Percentiles rank a stretch among this genome's conserved stretches.
Conservation (phyloP, 805 yeast genomes). For the Kluyveromyces siamensis region DNA sequence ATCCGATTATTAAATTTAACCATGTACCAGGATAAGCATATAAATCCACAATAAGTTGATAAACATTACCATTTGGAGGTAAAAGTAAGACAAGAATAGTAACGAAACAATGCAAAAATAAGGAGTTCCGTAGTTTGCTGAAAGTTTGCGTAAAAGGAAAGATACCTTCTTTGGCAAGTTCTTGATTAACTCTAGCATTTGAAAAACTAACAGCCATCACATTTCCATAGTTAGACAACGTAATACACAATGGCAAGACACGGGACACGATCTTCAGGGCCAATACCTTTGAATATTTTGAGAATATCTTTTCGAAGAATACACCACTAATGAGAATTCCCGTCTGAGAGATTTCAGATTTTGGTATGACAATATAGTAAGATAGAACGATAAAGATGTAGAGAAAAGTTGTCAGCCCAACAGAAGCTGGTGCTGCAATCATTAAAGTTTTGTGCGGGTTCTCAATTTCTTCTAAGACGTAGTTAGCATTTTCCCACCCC, state of each 20-base stretch:
- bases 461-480: constrained; percentile 48
- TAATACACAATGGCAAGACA: constrained; percentile 47
- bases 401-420: constrained; percentile 40
- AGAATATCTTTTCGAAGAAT: constrained; percentile 49
- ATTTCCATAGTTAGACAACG: constrained; percentile 55
- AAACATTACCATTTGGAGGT: constrained; percentile 58
- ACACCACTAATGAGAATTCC: constrained; percentile 60
- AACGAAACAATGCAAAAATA: constrained; percentile 46
- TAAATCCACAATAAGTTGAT: constrained; percentile 52
- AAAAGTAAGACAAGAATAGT: constrained; percentile 43
- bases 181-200: constrained; percentile 49
- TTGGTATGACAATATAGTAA: constrained; percentile 38
- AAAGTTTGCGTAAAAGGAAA: constrained; percentile 44
- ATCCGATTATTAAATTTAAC: constrained; percentile 43
- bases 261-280: constrained; percentile 35
- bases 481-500: constrained; percentile 66
- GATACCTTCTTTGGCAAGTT: constrained; percentile 40
- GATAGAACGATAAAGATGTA: constrained; percentile 51
- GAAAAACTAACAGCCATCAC: constrained; percentile 58
- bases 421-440: constrained; percentile 55
- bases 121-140: constrained; percentile 36
- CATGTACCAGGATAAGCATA: constrained; percentile 59
- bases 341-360: constrained; percentile 38
- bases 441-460: constrained; percentile 49
- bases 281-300: constrained; percentile 26